phyloP scores from a whole-genome alignment of 805 yeast species.

The Limtongia smithiae region DNA sequence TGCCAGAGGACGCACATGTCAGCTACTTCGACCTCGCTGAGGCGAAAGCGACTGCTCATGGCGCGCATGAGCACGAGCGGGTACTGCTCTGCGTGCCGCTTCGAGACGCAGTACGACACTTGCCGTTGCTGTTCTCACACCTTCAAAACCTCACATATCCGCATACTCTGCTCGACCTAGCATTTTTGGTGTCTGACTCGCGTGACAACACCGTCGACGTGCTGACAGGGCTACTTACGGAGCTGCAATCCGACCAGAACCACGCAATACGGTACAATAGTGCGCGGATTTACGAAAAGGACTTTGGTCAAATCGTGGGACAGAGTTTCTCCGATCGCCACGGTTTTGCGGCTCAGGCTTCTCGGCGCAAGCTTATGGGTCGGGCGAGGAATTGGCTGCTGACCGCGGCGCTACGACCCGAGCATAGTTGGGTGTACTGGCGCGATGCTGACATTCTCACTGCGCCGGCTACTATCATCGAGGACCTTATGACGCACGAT shows the following conservation, averaged over 20 bases:
- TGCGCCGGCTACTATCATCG: constrained; percentile 75
- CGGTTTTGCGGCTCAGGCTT: constrained; percentile 95
- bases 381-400: constrained; percentile 93
- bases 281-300: constrained; percentile 79
- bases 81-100: constrained; percentile 83
- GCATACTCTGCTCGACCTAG: constrained; percentile 70
- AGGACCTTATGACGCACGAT: constrained; percentile 88
- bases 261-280: constrained; percentile 68
- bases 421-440: constrained; percentile 97
- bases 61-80: constrained; percentile 63
- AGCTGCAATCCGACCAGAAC: constrained; percentile 52
- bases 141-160: constrained; percentile 60
- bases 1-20: neutral
- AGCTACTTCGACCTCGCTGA: constrained; percentile 16
- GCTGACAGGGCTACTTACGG: constrained; percentile 50
- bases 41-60: constrained; percentile 42
- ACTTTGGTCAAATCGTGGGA: constrained; percentile 89
- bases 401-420: constrained; percentile 79
- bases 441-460: constrained; percentile 97
- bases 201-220: constrained; percentile 76
- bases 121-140: constrained; percentile 85
- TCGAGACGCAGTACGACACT: constrained; percentile 86
- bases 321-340: constrained; percentile 92
- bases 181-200: constrained; percentile 85
- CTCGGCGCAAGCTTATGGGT: constrained; percentile 92